Base-by-base conservation (phyloP, 805 yeast species). In the Yamadazyma philogaea region DNA sequence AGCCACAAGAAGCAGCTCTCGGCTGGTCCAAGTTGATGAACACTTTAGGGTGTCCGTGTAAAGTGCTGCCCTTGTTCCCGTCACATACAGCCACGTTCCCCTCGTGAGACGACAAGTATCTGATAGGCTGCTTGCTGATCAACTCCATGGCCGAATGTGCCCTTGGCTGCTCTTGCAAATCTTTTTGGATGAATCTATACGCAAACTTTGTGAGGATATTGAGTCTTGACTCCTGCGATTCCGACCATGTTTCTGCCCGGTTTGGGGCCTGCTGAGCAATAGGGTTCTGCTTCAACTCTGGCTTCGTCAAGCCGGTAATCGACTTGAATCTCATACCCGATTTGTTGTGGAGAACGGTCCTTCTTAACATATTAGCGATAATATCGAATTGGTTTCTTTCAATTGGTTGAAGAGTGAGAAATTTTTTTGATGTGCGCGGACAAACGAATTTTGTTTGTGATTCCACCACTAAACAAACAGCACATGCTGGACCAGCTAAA, bases 81-180 rank as follows among this genome's bases (percentile, higher is more conserved):
- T 84, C 87, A 61, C 96, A 87, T 14, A 83, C 91, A 1, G 96
- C 96, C 40, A 80, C 63, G 54, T 79, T 74, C 15, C 68, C 70
- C 24, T 69, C 75, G 34, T 52, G 55, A 48, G 72, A 75, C 30
- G 64, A 55, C 46, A 87, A 68, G 56, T 75, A 84, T 52, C 78
- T 69, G 32, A 87, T 67, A 2, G 96, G 95, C 56, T 81, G 80
- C 57, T 82, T 68, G 24, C 84, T 82, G 53, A 87, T 84, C 62
- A 87, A 74, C 34, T 87, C 93, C 56, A 87, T 87, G 43, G 95
- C 95, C 32, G 95, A 86, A 48, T 79, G 79, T 6, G 95, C 88
- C 54, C 74, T 76, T 42, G 96, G 96, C 66, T 87, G 93, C 34
- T 66, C 57, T 5, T 66, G 64, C 43, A 87, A 67, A 56, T 87